Percentiles rank a stretch among this genome's conserved stretches.
Evolutionary conservation across 2,329 filamentous ascomycete genomes (phyloP).

Genomic region (Nemania abortiva): DNA sequence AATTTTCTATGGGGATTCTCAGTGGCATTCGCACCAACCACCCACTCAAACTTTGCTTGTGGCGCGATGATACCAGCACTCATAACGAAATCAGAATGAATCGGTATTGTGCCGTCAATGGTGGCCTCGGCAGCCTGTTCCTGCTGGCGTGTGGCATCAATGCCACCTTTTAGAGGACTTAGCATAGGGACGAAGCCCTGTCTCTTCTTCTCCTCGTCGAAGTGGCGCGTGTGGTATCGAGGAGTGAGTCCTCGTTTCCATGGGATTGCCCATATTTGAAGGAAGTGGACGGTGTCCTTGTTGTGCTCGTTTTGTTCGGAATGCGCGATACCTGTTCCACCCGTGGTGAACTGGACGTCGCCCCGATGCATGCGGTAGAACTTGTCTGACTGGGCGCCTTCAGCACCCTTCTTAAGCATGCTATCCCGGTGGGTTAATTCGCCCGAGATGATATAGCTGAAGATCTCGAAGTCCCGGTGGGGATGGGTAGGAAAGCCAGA

Average conservation of each 20-base stretch:
- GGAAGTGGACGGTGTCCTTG: constrained; percentile 79
- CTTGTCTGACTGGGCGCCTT: constrained; percentile 69
- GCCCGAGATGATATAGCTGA: constrained; percentile 83
- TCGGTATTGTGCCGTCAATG: constrained; percentile 77
- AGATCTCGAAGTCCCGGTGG: constrained; percentile 90
- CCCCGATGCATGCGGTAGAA: constrained; percentile 80
- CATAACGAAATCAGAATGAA: constrained; percentile 89
- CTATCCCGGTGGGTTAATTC: constrained; percentile 90
- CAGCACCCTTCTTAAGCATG: constrained; percentile 78
- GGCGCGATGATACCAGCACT: constrained; percentile 79
- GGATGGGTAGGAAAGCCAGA: constrained; percentile 87
- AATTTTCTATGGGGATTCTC: constrained; percentile 74
- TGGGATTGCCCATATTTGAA: constrained; percentile 90
- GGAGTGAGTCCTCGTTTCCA: constrained; percentile 80
- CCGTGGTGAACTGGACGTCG: constrained; percentile 90
- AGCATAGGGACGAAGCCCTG: constrained; percentile 79
- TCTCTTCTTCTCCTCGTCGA: constrained; percentile 78
- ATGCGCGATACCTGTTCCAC: constrained; percentile 84
- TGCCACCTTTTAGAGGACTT: constrained; percentile 77
- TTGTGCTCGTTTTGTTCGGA: constrained; percentile 84
- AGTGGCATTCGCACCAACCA: constrained; percentile 70
- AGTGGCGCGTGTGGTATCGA: constrained; percentile 80
- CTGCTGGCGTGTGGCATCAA: constrained; percentile 69
- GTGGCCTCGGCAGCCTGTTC: constrained; percentile 73
- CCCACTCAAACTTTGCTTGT: constrained; percentile 76